Evolutionary conservation across 2,329 filamentous ascomycete genomes (phyloP).

Genomic region (Rutstroemia sp.): DNA sequence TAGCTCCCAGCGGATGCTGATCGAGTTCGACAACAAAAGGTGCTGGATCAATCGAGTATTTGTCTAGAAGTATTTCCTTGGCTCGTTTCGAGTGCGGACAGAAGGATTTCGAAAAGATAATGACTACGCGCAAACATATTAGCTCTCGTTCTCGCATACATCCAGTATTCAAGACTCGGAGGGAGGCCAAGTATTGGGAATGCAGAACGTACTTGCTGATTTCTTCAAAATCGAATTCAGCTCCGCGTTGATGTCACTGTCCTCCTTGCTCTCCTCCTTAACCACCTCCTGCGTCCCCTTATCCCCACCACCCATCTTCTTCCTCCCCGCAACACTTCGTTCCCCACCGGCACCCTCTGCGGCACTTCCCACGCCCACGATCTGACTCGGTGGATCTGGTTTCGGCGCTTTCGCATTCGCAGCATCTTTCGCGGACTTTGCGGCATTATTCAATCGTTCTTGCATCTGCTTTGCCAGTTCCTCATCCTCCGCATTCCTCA

Average conservation of each 20-base stretch:
- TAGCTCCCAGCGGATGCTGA: constrained; percentile 63
- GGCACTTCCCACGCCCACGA: constrained; percentile 39
- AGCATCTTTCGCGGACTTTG: constrained; percentile 59
- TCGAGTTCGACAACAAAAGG: constrained; percentile 91
- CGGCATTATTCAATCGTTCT: constrained; percentile 59
- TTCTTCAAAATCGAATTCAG: constrained; percentile 75
- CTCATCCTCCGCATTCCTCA: constrained; percentile 43
- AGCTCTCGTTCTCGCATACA: background rate
- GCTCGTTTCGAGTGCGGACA: constrained; percentile 82
- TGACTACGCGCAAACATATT: constrained; percentile 48
- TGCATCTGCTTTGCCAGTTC: constrained; percentile 47
- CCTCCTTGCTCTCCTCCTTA: constrained; percentile 35
- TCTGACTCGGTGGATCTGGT: constrained; percentile 49
- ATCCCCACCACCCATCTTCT: constrained; percentile 31
- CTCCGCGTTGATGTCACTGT: constrained; percentile 60
- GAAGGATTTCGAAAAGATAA: constrained; percentile 94
- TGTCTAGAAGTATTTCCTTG: constrained; percentile 75
- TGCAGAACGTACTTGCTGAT: constrained; percentile 59
- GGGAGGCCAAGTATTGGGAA: background rate
- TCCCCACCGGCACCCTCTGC: constrained; percentile 25
- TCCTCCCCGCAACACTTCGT: constrained; percentile 43
- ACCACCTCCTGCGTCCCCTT: constrained; percentile 28
- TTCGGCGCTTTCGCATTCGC: constrained; percentile 60
- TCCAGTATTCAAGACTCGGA: background rate
- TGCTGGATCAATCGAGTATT: constrained; percentile 73